Evolutionary conservation across 176 grass and related monocot species (phyloP), one percentile per base, ranked within the genome.

Genomic region (Eragrostis nindensis): DNA sequence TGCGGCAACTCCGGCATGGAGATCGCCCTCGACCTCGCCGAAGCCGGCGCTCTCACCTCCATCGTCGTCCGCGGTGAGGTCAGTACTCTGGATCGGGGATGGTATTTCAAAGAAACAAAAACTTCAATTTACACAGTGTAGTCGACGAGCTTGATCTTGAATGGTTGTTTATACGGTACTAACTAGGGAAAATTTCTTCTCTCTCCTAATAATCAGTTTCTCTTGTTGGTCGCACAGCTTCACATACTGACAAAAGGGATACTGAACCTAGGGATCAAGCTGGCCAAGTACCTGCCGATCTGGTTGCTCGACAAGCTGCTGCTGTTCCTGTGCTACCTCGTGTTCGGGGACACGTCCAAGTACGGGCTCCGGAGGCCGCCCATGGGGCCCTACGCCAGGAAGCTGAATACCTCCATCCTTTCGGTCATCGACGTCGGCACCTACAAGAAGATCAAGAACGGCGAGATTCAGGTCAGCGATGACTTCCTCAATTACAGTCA

Each of bases 1-100:
- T 74, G 55, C 2, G 92, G 94, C 18, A 97, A 97, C 75, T 94
- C 94, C 27, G 92, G 92, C 47, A 97, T 94, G 94, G 94, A 97
- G 87, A 90, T 97, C 46, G 80, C 92, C 3, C 86, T 74, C 4
- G 92, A 97, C 85, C 79, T 97, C 26, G 87, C 79, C 25, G 73
- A 74, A 17, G 65, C 66, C 13, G 94, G 87, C 10, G 89, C 92
- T 14, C 56, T 32, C 41, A 82, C 87, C 75, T 87, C 85, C 17
- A 82, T 97, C 68, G 80, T 92, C 8, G 38, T 94, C 41, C 85
- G 89, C 26, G 48, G 85, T 40, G 75, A 88, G 82, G 94, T 94
- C 71, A 82, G 85, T n/a, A 42, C 40, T 5, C 4, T 42, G 4
- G 40, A 0, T n/a, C 4, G 5, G 40, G 40, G 7, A 42, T 4